Conservation (phyloP, 2,329 filamentous ascomycete species). For the Calonectria pauciramosa region DNA sequence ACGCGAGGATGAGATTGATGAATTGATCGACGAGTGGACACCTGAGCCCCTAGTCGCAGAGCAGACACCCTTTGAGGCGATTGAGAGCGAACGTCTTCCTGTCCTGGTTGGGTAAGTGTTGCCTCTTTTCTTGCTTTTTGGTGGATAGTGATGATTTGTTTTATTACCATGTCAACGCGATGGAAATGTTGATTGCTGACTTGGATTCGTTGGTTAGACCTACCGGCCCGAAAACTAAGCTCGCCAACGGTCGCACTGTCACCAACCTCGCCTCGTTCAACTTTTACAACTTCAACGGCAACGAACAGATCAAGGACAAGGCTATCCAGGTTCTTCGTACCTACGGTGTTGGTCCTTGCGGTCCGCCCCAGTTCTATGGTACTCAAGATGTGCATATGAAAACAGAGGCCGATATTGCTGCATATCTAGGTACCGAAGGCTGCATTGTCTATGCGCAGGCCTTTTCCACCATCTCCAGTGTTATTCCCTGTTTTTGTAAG, state of each 20-base stretch:
- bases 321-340: conserved; percentile 93
- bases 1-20: conserved; percentile 93
- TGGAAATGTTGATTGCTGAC: not conserved
- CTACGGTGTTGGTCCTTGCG: conserved; percentile 96
- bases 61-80: conserved; percentile 80
- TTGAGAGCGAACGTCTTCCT: conserved; percentile 86
- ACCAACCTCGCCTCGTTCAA: conserved; percentile 96
- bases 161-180: not conserved
- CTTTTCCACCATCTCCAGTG: conserved; percentile 96
- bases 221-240: conserved; percentile 90
- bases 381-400: conserved; percentile 99
- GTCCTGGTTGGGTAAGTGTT: conserved; percentile 84
- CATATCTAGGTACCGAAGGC: conserved; percentile 87
- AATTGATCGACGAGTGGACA: conserved; percentile 95
- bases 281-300: conserved; percentile 96
- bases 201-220: conserved; percentile 68
- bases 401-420: conserved; percentile 92
- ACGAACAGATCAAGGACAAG: conserved; percentile 94
- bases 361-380: conserved; percentile 97
- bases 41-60: conserved; percentile 90
- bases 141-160: not conserved
- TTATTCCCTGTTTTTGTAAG: conserved; percentile 97
- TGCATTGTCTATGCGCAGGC: conserved; percentile 97
- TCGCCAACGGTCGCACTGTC: conserved; percentile 89
- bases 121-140: not conserved